Percentiles rank a stretch among this genome's conserved stretches.
These are phyloP conservation scores for Amanita muscaria DNA, from an alignment of 768 basidiomycete genomes.

Conservation along the genomic window DNA sequence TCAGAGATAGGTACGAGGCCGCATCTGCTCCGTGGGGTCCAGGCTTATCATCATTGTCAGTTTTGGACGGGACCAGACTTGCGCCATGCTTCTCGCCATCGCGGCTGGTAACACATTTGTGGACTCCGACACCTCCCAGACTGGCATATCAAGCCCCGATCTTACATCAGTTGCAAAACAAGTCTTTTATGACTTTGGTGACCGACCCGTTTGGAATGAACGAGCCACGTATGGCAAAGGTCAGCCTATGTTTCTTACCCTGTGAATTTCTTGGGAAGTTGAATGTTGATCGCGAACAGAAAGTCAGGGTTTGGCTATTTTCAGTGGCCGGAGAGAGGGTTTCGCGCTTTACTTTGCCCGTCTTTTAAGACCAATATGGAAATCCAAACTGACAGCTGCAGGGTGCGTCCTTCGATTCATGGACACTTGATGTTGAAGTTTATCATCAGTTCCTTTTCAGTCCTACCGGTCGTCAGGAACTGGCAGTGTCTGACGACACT, in stretches of 20 bases:
- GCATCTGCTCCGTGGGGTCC: background rate
- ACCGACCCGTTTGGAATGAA: conserved; percentile 77
- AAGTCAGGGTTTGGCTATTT: conserved; percentile 64
- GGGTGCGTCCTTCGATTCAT: conserved; percentile 35
- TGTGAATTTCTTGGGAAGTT: background rate
- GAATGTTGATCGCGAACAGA: conserved; percentile 34
- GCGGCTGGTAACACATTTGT: conserved; percentile 80
- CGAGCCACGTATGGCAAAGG: conserved; percentile 69
- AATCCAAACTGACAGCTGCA: conserved; percentile 58
- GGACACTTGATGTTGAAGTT: background rate
- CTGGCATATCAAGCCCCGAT: conserved; percentile 48
- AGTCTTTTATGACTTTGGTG: conserved; percentile 79
- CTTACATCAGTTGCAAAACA: conserved; percentile 70
- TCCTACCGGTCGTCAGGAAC: conserved; percentile 36
- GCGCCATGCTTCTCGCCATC: conserved; percentile 83
- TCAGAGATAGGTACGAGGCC: conserved; percentile 60
- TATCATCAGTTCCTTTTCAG: conserved; percentile 6
- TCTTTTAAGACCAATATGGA: conserved; percentile 83
- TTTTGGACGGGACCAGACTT: conserved; percentile 87
- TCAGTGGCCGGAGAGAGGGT: conserved; percentile 85
- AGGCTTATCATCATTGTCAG: conserved; percentile 28
- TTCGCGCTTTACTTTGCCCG: conserved; percentile 82
- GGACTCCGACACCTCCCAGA: conserved; percentile 42
- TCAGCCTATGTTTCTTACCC: conserved; percentile 22
- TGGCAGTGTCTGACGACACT: conserved; percentile 52